Percentiles rank a stretch among this genome's conserved stretches.
Conservation (phyloP, 1,284 basidiomycete genomes). For the Cystobasidium pallidum region DNA sequence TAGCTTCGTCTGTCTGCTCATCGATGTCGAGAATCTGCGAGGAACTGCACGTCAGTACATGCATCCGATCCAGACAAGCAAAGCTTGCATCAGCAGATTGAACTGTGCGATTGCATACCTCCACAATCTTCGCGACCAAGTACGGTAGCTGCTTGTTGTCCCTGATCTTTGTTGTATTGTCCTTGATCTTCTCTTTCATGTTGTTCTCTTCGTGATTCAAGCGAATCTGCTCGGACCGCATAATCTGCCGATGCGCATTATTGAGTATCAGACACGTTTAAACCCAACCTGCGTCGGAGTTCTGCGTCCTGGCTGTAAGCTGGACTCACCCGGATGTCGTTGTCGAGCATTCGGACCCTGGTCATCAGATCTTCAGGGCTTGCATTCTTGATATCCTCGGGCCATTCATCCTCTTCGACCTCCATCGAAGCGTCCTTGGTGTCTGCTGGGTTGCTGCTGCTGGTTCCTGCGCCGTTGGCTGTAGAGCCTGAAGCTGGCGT, state of each 20-base stretch:
- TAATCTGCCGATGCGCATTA: constrained; percentile 67
- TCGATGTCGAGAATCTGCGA: constrained; percentile 88
- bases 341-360: constrained; percentile 81
- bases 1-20: constrained; percentile 81
- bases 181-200: constrained; percentile 98
- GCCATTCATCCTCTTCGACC: constrained; percentile 67
- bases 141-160: constrained; percentile 99
- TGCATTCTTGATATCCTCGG: constrained; percentile 73
- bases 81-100: too few relatives aligned
- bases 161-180: constrained; percentile 98
- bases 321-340: constrained; percentile 79
- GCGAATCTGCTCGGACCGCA: constrained; percentile 89
- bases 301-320: constrained; percentile 14
- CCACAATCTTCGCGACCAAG: constrained; percentile 95
- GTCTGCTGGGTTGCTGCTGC: constrained; percentile 11
- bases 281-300: too few relatives aligned
- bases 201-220: constrained; percentile 90
- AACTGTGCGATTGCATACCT: constrained; percentile 62
- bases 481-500: background rate
- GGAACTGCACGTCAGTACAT: background rate
- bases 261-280: background rate
- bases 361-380: constrained; percentile 81
- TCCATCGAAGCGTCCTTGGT: constrained; percentile 40
- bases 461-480: constrained; percentile 11
- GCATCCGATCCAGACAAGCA: too few relatives aligned